These are phyloP conservation scores for Thielaviopsis musarum DNA, from an alignment of 2,329 filamentous ascomycete genomes.

Conservation along the genomic window DNA sequence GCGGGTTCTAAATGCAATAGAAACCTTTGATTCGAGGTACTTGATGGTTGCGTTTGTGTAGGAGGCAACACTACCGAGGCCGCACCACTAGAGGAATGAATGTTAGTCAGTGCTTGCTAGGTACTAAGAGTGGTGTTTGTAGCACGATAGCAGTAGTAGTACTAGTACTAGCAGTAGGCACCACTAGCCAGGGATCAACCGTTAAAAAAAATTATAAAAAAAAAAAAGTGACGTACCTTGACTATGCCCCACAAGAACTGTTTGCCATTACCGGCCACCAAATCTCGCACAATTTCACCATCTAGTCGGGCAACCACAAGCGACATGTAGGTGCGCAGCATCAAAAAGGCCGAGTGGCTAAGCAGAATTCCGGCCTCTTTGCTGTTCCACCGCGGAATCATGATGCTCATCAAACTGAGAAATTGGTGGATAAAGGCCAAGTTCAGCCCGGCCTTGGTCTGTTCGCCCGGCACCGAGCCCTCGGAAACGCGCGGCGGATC, in stretches of 20 bases:
- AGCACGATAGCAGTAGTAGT: no score
- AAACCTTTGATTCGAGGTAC: conserved; percentile 92
- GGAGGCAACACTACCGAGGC: conserved; percentile 79
- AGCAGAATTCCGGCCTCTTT: conserved; percentile 86
- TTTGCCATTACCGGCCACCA: conserved; percentile 87
- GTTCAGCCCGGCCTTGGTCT: conserved; percentile 88
- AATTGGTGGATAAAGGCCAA: conserved; percentile 95
- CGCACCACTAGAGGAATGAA: conserved; percentile 61
- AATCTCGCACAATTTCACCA: conserved; percentile 86
- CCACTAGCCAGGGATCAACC: not conserved
- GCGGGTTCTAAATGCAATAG: conserved; percentile 90
- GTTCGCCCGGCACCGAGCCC: conserved; percentile 63
- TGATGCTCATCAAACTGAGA: conserved; percentile 86
- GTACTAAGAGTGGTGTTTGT: not conserved
- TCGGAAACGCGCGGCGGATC: conserved; percentile 67
- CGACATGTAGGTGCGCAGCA: conserved; percentile 86
- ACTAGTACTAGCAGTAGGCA: no score
- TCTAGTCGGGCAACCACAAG: conserved; percentile 84
- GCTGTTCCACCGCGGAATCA: conserved; percentile 88
- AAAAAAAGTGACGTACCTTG: conserved; percentile 35
- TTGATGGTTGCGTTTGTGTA: conserved; percentile 99
- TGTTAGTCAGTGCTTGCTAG: not conserved
- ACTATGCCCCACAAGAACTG: conserved; percentile 74
- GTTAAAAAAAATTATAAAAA: not conserved
- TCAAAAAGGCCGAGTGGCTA: conserved; percentile 76